Percentiles rank a stretch among this genome's conserved stretches.
These are phyloP conservation scores for Pelargonium australe DNA, from an alignment of 441 rosid species.

Conservation along the genomic window DNA sequence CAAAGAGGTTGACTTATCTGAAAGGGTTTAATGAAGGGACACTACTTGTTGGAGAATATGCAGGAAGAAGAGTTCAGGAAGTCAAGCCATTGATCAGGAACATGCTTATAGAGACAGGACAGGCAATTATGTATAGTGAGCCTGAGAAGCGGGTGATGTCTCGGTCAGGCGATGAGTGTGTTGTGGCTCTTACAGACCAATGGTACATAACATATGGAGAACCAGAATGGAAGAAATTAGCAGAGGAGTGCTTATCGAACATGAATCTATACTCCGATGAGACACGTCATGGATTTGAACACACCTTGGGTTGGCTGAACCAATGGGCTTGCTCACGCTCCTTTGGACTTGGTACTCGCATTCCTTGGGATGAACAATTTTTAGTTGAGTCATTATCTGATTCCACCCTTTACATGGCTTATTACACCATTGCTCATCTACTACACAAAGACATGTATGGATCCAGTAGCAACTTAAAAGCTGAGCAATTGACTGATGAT, in stretches of 20 bases:
- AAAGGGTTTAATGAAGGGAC: constrained; percentile 83
- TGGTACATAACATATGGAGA: constrained; percentile 94
- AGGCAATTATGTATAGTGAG: constrained; percentile 76
- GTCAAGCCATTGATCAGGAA: constrained; percentile 63
- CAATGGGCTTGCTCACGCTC: constrained; percentile 99
- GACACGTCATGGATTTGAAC: constrained; percentile 80
- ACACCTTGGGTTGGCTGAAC: constrained; percentile 85
- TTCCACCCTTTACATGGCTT: constrained; percentile 91
- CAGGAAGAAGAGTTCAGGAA: constrained; percentile 74
- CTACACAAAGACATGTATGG: constrained; percentile 83
- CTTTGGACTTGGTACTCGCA: constrained; percentile 90
- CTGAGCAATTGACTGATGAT: constrained; percentile 79
- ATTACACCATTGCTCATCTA: constrained; percentile 76
- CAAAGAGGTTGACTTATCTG: constrained; percentile 76
- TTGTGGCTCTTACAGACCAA: constrained; percentile 94
- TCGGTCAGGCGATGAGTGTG: constrained; percentile 96
- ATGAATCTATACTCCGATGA: constrained; percentile 83
- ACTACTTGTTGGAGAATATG: constrained; percentile 67
- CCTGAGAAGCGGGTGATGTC: constrained; percentile 93
- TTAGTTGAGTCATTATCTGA: constrained; percentile 91
- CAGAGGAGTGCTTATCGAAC: constrained; percentile 70
- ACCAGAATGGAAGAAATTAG: constrained; percentile 62
- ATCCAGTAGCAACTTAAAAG: constrained; percentile 33
- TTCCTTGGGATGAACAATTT: constrained; percentile 90
- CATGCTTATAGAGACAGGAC: constrained; percentile 62